Conservation (phyloP, 306 rosid genomes). For the Trifolium pratense region DNA sequence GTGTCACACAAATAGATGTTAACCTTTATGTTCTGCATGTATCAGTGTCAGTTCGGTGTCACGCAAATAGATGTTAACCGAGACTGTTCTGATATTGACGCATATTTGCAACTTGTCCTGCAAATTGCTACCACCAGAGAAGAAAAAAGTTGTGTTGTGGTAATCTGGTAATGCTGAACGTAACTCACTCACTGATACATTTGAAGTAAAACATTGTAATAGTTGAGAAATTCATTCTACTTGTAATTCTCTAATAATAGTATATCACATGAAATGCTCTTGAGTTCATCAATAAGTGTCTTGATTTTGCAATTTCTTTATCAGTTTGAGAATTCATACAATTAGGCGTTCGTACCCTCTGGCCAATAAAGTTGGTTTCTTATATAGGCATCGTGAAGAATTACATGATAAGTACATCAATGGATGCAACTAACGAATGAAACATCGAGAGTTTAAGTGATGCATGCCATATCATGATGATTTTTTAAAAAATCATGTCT, state of each 20-base stretch:
- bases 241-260: not conserved
- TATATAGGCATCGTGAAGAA: constrained; percentile 81
- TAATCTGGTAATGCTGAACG: constrained; percentile 5
- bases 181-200: constrained; percentile 1
- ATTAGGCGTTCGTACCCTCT: not conserved
- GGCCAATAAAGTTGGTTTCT: constrained; percentile 74
- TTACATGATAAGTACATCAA: constrained; percentile 71
- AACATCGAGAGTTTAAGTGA: too few species aligned
- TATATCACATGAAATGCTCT: constrained; percentile 15
- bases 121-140: not conserved
- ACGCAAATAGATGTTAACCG: too few species aligned
- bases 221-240: constrained; percentile 11
- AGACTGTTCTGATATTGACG: too few species aligned
- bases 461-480: too few species aligned
- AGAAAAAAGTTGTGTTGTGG: constrained; percentile 9
- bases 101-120: too few species aligned
- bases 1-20: too few species aligned
- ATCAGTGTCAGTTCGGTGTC: too few species aligned
- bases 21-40: too few species aligned
- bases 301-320: constrained; percentile 14
- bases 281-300: constrained; percentile 3
- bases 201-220: constrained; percentile 20
- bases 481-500: too few species aligned
- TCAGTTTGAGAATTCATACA: constrained; percentile 9
- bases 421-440: constrained; percentile 77